Evolutionary conservation across 2,329 filamentous ascomycete species (phyloP), one percentile per base, ranked within the genome.

Genomic region (Plenodomus biglobosus): DNA sequence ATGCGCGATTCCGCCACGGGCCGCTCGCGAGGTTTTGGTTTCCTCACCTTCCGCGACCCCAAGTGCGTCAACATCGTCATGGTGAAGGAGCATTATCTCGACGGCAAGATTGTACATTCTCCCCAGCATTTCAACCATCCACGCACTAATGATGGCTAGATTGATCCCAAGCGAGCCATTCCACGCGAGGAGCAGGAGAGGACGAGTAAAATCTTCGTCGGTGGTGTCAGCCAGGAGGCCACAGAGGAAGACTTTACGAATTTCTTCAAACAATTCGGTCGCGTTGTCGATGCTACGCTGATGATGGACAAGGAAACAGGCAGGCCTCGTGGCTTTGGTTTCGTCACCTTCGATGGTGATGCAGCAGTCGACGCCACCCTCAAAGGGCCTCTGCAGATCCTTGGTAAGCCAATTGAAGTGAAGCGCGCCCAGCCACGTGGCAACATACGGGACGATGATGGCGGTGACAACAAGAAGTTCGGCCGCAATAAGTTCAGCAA

Each of bases 281-380:
- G 92, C 52, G 94, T 99, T 17, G 87, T 99, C 34, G 94, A 99
- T 74, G 94, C 94, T 1, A 99, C 94, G 0, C 84, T 99, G 2
- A 99, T 99, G 94, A 99, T 99, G 85, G 94, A 99, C 72, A 99
- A 99, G 75, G 94, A 99, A 72, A 99, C 94, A 1, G 94, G 94
- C n/a, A 85, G 94, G 35, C 94, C 94, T 2, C 83, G 94, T 67
- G 94, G 94, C 1, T 99, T 99, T 66, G 94, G 94, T 13, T 99
- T 99, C 71, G 94, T 99, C 44, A 99, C 94, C 0, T 99, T 99
- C 62, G 94, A 99, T 74, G 95, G 87, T 59, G 94, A 99, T 66
- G 86, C 90, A 15, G 94, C 94, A 16, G 94, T 99, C 38, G 94
- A 99, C 57, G 88, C 89, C 27, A 95, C 92, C 52, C 84, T 99